A percentile compares a stretch with the other conserved stretches of the same genome.
These are phyloP conservation scores for Leptographium flavum DNA, from an alignment of 2,329 filamentous ascomycete species.

Conservation along the genomic window DNA sequence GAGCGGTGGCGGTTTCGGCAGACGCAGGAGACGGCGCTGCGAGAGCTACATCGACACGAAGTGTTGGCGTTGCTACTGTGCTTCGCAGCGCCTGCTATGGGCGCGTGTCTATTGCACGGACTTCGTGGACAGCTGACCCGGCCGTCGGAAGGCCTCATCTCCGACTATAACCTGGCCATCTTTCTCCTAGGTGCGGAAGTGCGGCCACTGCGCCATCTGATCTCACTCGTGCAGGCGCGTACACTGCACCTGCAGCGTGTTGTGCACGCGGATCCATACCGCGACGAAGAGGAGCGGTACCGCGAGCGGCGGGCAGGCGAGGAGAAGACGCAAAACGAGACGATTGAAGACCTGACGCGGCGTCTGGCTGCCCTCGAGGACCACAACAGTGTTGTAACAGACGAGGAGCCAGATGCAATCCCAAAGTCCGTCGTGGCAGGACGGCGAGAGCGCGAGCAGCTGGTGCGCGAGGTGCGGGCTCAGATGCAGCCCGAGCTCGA, in stretches of 20 bases:
- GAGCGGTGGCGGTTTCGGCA: conserved; percentile 12
- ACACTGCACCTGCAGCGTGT: conserved; percentile 71
- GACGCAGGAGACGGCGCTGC: conserved; percentile 25
- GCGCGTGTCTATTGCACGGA: conserved; percentile 71
- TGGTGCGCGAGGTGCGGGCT: conserved; percentile 45
- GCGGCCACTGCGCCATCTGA: conserved; percentile 65
- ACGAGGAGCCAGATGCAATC: conserved; percentile 1
- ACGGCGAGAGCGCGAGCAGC: conserved; percentile 9
- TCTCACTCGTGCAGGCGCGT: conserved; percentile 64
- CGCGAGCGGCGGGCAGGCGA: conserved; percentile 9
- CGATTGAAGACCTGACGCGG: conserved; percentile 40
- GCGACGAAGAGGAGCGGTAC: conserved; percentile 8
- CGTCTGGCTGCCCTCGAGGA: conserved; percentile 61
- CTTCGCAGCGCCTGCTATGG: conserved; percentile 62
- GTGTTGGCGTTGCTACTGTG: conserved; percentile 60
- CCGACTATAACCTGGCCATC: conserved; percentile 83
- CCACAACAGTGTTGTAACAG: conserved; percentile 7
- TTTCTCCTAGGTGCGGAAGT: conserved; percentile 81
- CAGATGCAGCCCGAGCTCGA: conserved; percentile 70
- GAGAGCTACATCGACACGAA: conserved; percentile 63
- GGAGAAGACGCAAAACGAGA: conserved; percentile 19
- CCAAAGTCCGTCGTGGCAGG: conserved; percentile 5
- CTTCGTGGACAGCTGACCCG: conserved; percentile 70
- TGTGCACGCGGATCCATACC: conserved; percentile 40
- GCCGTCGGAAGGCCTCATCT: conserved; percentile 75